Base-by-base conservation (phyloP, 352 stramenopile species). In the Blastocystis sp. region DNA sequence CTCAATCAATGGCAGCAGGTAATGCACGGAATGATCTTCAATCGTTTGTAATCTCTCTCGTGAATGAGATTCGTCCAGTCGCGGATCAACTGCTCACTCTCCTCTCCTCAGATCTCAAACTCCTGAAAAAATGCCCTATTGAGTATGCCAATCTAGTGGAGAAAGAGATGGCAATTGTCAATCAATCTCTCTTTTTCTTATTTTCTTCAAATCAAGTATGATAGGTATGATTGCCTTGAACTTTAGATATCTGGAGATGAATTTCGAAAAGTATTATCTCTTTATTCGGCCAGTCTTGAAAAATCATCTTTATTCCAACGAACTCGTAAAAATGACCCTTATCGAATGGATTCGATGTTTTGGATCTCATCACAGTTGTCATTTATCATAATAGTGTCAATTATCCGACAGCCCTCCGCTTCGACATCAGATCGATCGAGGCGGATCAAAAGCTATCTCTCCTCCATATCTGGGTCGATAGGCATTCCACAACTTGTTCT, bases 121-220 rank as follows among this genome's bases (percentile, higher is more conserved):
- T 34, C 29, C 29, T 34, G 29, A 34, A 34, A 34, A 34, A 34
- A 34, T 84, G 73, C 23, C 9, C 45, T 18, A 41, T 54, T 29
- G 53, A 64, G 8, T 54, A 47, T 18, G 39, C 62, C 0, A 66
- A 50, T 7, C 23, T 68, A 29, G 8, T 84, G 23, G 47, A 53
- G 2, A 29, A 50, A 8, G 73, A 84, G 41, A 7, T n/a, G 13
- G 20, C n/a, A 0, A 84, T 66, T 5, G 20, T 84, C 29, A 50
- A 69, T 8, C 73, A 55, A 53, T 64, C 47, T 45, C 45, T 84
- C 73, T 64, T 84, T 20, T 84, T 84, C 73, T 13, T 64, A 23
- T 43, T 84, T 55, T 29, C 62, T 68, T 34, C 29, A 34, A 34
- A 1, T 34, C 29, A 34, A 34, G 29, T 34, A 34, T 34, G 29